Evolutionary conservation across 2,329 filamentous ascomycete species (phyloP).

Genomic region (Catunica adiposa): DNA sequence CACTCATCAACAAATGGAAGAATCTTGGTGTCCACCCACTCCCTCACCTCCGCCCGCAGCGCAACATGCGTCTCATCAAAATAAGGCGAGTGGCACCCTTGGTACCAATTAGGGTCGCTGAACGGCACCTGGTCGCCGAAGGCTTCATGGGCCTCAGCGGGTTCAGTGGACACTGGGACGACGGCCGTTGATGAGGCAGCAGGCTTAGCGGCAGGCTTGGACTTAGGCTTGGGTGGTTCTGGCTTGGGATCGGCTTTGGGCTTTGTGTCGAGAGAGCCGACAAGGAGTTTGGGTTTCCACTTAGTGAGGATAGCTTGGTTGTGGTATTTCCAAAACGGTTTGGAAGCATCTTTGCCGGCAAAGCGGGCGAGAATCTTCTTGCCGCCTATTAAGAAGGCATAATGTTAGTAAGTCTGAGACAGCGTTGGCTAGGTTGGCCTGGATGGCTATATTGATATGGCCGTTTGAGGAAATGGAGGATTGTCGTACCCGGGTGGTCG

Average conservation of each 20-base stretch:
- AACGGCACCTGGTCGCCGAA: slow-evolving; percentile 55
- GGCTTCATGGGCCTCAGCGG: slow-evolving; percentile 45
- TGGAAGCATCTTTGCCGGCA: slow-evolving; percentile 48
- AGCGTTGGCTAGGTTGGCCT: no score
- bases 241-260: slow-evolving; percentile 40
- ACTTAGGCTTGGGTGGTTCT: slow-evolving; percentile 36
- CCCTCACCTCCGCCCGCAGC: slow-evolving; percentile 74
- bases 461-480: no score
- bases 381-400: slow-evolving; percentile 29
- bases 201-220: slow-evolving; percentile 23
- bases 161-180: slow-evolving; percentile 22
- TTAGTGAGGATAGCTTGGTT: slow-evolving; percentile 80
- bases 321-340: slow-evolving; percentile 61
- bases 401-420: neutral
- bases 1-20: slow-evolving; percentile 88
- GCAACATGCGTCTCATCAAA: slow-evolving; percentile 88
- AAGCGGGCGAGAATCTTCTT: slow-evolving; percentile 50
- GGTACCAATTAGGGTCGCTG: slow-evolving; percentile 87
- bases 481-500: slow-evolving; percentile 65
- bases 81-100: slow-evolving; percentile 89
- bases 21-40: slow-evolving; percentile 80
- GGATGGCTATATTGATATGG: no score
- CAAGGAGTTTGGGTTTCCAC: slow-evolving; percentile 58
- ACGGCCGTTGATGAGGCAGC: slow-evolving; percentile 19
- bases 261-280: slow-evolving; percentile 82